phyloP scores from a whole-genome alignment of 306 rosid species.

The Cucurbita maxima region DNA sequence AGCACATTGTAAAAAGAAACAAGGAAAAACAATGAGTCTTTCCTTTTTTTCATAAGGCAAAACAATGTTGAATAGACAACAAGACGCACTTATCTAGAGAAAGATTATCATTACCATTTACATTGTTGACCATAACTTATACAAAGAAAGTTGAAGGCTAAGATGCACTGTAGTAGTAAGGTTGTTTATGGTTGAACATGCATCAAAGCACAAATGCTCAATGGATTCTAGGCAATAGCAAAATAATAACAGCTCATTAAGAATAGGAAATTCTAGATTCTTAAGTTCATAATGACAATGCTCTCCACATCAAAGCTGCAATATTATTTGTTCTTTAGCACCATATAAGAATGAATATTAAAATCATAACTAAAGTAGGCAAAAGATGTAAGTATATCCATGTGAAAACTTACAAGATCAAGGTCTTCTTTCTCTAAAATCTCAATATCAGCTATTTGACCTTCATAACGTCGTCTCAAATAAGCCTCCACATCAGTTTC shows the following conservation, averaged over 20 bases:
- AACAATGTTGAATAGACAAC: background rate
- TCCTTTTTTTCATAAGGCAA: background rate
- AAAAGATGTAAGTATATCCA: constrained; percentile 4
- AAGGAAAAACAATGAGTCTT: background rate
- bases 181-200: background rate
- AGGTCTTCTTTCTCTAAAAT: constrained; percentile 77
- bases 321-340: background rate
- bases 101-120: background rate
- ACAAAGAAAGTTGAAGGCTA: background rate
- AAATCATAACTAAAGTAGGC: background rate
- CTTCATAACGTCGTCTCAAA: constrained; percentile 67
- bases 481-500: constrained; percentile 79
- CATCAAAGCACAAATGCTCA: background rate
- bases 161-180: background rate
- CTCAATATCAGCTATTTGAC: constrained; percentile 72
- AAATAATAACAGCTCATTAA: background rate
- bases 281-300: background rate
- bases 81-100: background rate
- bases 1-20: background rate
- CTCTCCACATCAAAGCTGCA: background rate
- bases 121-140: background rate
- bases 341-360: background rate
- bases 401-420: constrained; percentile 64
- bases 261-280: background rate
- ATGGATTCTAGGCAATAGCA: background rate